These are phyloP conservation scores for Tephrocybe sp. DNA, from an alignment of 768 basidiomycete genomes.

Conservation along the genomic window DNA sequence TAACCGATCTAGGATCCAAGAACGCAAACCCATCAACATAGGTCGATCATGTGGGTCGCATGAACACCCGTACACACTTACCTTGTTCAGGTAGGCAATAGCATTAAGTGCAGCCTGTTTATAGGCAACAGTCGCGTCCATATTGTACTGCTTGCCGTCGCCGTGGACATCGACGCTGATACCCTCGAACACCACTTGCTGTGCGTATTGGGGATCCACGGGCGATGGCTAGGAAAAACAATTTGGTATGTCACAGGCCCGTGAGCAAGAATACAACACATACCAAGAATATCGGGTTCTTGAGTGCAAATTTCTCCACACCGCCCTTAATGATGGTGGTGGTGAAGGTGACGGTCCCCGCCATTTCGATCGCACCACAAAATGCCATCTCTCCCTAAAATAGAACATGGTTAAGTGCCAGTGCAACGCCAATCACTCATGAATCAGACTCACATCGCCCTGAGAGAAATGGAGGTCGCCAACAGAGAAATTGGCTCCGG, in stretches of 20 bases:
- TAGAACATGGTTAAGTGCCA: constrained; percentile 4
- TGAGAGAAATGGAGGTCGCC: constrained; percentile 82
- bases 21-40: not conserved
- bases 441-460: constrained; percentile 50
- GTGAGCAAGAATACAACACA: constrained; percentile 8
- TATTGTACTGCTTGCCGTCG: constrained; percentile 72
- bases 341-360: constrained; percentile 71
- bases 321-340: constrained; percentile 75
- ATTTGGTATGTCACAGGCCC: not conserved
- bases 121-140: constrained; percentile 81
- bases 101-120: constrained; percentile 79
- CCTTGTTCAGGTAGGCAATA: constrained; percentile 72
- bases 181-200: constrained; percentile 79
- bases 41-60: not conserved
- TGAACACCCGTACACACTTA: constrained; percentile 20
- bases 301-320: constrained; percentile 70
- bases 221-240: constrained; percentile 57
- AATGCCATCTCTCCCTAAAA: constrained; percentile 68
- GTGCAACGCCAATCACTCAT: not conserved
- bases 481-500: constrained; percentile 75
- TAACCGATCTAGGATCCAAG: constrained; percentile 63
- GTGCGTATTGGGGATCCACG: constrained; percentile 70
- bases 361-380: constrained; percentile 82
- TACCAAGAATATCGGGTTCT: constrained; percentile 75
- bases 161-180: constrained; percentile 74